Conservation (phyloP, 768 basidiomycete species). For the Gloeostereum incarnatum region DNA sequence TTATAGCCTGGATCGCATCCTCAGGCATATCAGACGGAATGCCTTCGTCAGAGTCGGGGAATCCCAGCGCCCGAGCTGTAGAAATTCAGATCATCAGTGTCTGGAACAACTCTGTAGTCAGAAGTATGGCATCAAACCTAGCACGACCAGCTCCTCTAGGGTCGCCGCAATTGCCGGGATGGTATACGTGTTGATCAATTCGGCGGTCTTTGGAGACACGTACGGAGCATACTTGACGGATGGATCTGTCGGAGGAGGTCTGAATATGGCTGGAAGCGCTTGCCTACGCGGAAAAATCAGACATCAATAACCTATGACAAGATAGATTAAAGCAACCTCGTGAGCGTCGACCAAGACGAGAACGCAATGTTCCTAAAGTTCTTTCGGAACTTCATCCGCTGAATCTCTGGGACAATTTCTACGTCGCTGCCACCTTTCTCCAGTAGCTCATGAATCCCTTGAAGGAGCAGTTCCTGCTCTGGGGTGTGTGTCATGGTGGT, state of each 20-base stretch:
- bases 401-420: conserved; percentile 28
- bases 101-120: too few relatives aligned
- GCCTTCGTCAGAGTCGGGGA: conserved; percentile 33
- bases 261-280: conserved; percentile 22
- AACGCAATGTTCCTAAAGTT: conserved; percentile 34
- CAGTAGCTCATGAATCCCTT: conserved; percentile 21
- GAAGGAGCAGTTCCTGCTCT: conserved; percentile 16
- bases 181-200: conserved; percentile 30
- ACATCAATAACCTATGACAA: background rate
- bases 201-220: conserved; percentile 28
- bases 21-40: conserved; percentile 35
- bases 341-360: conserved; percentile 24
- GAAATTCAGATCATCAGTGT: background rate
- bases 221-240: conserved; percentile 27
- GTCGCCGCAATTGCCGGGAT: conserved; percentile 37
- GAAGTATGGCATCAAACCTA: conserved; percentile 21
- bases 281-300: background rate
- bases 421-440: conserved; percentile 21
- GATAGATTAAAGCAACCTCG: conserved; percentile 10
- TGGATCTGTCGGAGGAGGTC: conserved; percentile 16
- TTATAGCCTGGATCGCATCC: conserved; percentile 26
- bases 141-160: conserved; percentile 32
- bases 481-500: conserved; percentile 17
- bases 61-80: conserved; percentile 28
- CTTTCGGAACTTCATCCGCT: conserved; percentile 32